A percentile compares a stretch with the other conserved stretches of the same genome.
phyloP scores from a whole-genome alignment of 1,284 basidiomycete genomes.

The Phaffia rhodozyma region DNA sequence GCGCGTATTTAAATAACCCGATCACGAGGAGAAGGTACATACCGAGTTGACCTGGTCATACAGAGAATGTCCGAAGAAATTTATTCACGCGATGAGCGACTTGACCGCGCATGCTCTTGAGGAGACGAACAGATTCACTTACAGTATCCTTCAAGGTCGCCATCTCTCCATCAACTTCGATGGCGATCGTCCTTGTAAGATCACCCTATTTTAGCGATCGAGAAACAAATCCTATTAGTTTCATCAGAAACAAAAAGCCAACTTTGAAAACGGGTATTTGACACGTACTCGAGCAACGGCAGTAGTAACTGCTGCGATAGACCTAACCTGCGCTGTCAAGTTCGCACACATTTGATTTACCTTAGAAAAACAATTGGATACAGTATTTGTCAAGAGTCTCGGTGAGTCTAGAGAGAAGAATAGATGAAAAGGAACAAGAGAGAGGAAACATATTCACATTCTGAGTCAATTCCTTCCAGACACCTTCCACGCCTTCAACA shows the following conservation, averaged over 20 bases:
- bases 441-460: conserved; percentile 50
- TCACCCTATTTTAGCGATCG: conserved; percentile 27
- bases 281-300: conserved; percentile 53
- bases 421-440: background rate
- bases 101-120: background rate
- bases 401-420: background rate
- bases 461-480: conserved; percentile 81
- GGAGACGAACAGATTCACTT: conserved; percentile 8
- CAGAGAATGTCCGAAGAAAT: background rate
- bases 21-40: background rate
- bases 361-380: conserved; percentile 35
- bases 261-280: conserved; percentile 10
- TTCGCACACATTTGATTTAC: conserved; percentile 89
- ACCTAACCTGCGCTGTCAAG: conserved; percentile 86
- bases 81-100: background rate
- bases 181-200: conserved; percentile 46
- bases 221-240: background rate
- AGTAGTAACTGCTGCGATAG: conserved; percentile 82
- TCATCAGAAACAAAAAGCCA: conserved; percentile 19
- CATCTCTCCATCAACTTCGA: conserved; percentile 83
- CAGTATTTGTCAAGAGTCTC: background rate
- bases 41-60: background rate
- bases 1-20: background rate
- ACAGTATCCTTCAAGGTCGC: conserved; percentile 63
- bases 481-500: conserved; percentile 88